These are phyloP conservation scores for Guyanaporus albipodus DNA, from an alignment of 768 basidiomycete genomes.

Conservation along the genomic window DNA sequence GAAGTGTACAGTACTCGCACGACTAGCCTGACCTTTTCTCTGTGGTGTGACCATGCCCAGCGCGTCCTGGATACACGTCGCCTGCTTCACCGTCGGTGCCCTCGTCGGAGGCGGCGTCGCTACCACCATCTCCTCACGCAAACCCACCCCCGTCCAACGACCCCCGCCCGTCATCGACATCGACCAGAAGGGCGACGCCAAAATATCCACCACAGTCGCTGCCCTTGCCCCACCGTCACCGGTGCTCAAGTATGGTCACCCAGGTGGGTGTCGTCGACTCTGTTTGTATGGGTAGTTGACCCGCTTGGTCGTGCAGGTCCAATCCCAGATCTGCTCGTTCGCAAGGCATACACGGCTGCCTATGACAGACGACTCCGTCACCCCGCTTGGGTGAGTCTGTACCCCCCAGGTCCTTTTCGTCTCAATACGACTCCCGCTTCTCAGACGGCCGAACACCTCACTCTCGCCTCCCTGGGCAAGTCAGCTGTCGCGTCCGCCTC, in stretches of 20 bases:
- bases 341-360: slow-evolving; percentile 81
- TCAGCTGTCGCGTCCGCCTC: slow-evolving; percentile 35
- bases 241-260: slow-evolving; percentile 47
- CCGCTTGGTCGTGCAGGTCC: slow-evolving; percentile 59
- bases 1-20: too few species aligned
- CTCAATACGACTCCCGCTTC: neutral
- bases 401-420: too few species aligned
- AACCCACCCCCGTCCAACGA: slow-evolving; percentile 10
- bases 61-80: slow-evolving; percentile 53
- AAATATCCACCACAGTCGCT: slow-evolving; percentile 34
- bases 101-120: slow-evolving; percentile 75
- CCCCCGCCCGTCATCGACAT: slow-evolving; percentile 41
- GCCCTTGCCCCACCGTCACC: slow-evolving; percentile 23
- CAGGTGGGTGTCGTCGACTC: slow-evolving; percentile 21
- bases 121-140: slow-evolving; percentile 41
- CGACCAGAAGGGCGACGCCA: slow-evolving; percentile 42
- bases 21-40: too few species aligned
- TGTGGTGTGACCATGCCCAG: too few species aligned
- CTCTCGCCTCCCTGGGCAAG: slow-evolving; percentile 64
- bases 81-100: slow-evolving; percentile 81
- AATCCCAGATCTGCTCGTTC: slow-evolving; percentile 70
- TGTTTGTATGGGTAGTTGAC: slow-evolving; percentile 7
- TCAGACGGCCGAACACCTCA: slow-evolving; percentile 95
- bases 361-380: slow-evolving; percentile 90
- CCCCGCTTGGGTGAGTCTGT: slow-evolving; percentile 78